phyloP scores from a whole-genome alignment of 2,329 filamentous ascomycete genomes.

The Balansia obtecta region DNA sequence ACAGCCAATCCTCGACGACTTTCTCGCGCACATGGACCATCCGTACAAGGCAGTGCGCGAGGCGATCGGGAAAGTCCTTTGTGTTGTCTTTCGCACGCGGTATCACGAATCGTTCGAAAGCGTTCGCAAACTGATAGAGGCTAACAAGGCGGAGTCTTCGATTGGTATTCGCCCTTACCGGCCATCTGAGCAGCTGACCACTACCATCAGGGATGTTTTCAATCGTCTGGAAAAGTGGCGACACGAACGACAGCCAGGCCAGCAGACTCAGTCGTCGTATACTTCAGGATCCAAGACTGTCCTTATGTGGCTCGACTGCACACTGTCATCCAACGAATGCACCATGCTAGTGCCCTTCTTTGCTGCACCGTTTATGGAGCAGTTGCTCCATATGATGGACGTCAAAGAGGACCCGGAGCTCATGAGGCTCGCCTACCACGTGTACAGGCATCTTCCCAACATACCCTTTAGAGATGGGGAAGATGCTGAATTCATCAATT shows the following conservation, averaged over 20 bases:
- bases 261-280: conserved; percentile 88
- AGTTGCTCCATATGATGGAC: conserved; percentile 98
- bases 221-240: conserved; percentile 76
- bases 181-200: conserved; percentile 60
- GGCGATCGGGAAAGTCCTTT: conserved; percentile 80
- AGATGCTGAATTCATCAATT: conserved; percentile 71
- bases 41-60: conserved; percentile 97
- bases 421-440: conserved; percentile 87
- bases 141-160: conserved; percentile 68
- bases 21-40: conserved; percentile 84
- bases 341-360: conserved; percentile 87
- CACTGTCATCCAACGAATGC: conserved; percentile 84
- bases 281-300: conserved; percentile 95
- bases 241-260: conserved; percentile 67
- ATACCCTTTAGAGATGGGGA: conserved; percentile 83
- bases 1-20: conserved; percentile 77
- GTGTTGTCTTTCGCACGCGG: conserved; percentile 76
- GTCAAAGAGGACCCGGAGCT: conserved; percentile 97
- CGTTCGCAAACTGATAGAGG: conserved; percentile 60
- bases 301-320: conserved; percentile 85
- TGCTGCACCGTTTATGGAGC: conserved; percentile 75
- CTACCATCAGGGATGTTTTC: conserved; percentile 66
- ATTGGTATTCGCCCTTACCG: conserved; percentile 77
- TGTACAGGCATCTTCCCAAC: conserved; percentile 92
- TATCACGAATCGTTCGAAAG: conserved; percentile 91